Conservation (phyloP, 805 yeast genomes). For the Candida morakotiae region DNA sequence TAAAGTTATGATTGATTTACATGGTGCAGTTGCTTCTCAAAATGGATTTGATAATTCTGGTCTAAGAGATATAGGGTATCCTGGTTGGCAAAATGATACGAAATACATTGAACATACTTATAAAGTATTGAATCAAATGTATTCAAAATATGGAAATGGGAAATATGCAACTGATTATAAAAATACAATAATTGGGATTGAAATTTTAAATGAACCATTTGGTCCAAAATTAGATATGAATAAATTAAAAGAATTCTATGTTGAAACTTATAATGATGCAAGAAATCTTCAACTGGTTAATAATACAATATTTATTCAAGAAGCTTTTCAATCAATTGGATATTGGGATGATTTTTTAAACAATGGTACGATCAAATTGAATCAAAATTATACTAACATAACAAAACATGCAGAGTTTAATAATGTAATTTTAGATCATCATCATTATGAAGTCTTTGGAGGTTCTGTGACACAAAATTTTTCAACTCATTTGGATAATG, state of each 20-base stretch:
- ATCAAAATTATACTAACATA: slow-evolving; percentile 5
- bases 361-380: slow-evolving; percentile 9
- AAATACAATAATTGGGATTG: slow-evolving; percentile 37
- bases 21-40: slow-evolving; percentile 82
- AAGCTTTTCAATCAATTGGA: slow-evolving; percentile 56
- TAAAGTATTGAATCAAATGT: slow-evolving; percentile 30
- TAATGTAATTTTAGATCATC: slow-evolving; percentile 38
- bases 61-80: slow-evolving; percentile 40
- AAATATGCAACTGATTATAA: slow-evolving; percentile 15
- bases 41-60: slow-evolving; percentile 87
- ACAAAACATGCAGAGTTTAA: slow-evolving; percentile 20
- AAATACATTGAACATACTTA: slow-evolving; percentile 25
- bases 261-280: slow-evolving; percentile 27
- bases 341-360: slow-evolving; percentile 49
- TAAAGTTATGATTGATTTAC: slow-evolving; percentile 72
- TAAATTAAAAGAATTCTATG: slow-evolving; percentile 24
- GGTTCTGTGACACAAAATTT: slow-evolving; percentile 23
- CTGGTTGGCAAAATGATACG: slow-evolving; percentile 31
- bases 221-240: slow-evolving; percentile 19
- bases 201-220: slow-evolving; percentile 39
- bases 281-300: slow-evolving; percentile 24
- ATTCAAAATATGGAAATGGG: slow-evolving; percentile 36
- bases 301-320: slow-evolving; percentile 55
- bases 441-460: slow-evolving; percentile 36
- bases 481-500: slow-evolving; percentile 28